These are phyloP conservation scores for Diaporthe ampelina DNA, from an alignment of 2,329 filamentous ascomycete genomes.

Conservation along the genomic window DNA sequence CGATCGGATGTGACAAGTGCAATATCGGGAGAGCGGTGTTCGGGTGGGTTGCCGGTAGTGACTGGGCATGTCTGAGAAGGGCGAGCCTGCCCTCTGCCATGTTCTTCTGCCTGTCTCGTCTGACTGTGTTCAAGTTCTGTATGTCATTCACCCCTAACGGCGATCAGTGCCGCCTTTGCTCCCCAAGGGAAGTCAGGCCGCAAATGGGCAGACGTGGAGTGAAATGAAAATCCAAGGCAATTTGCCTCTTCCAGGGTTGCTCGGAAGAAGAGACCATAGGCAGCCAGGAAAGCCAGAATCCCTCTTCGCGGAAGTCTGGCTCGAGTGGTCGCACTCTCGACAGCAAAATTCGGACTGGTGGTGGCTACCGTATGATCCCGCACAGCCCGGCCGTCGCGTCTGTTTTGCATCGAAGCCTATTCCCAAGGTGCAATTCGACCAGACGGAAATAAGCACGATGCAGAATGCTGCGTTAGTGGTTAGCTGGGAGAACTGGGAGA, in stretches of 20 bases:
- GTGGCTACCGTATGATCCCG: constrained; percentile 27
- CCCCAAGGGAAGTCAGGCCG: constrained; percentile 14
- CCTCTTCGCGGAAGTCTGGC: background rate
- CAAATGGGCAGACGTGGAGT: constrained; percentile 15
- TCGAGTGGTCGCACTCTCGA: background rate
- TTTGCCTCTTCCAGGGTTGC: constrained; percentile 23
- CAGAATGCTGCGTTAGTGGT: constrained; percentile 23
- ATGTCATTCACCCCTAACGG: background rate
- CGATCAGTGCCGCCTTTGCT: constrained; percentile 25
- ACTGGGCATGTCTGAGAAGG: constrained; percentile 35
- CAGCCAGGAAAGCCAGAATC: background rate
- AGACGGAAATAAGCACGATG: constrained; percentile 24
- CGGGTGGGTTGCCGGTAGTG: constrained; percentile 31
- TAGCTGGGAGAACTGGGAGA: background rate
- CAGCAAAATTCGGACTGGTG: background rate
- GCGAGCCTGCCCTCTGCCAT: constrained; percentile 1
- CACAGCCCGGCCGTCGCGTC: constrained; percentile 16
- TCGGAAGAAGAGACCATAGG: background rate
- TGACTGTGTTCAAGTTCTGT: background rate
- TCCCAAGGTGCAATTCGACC: constrained; percentile 18
- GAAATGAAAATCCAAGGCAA: background rate
- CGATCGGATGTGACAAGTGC: constrained; percentile 27
- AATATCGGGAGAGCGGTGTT: constrained; percentile 28
- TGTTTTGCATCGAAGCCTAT: constrained; percentile 28
- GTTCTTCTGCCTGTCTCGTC: background rate